A percentile compares a stretch with the other conserved stretches of the same genome.
phyloP scores from a whole-genome alignment of 1,284 basidiomycete genomes.

The Fomes fomentarius region DNA sequence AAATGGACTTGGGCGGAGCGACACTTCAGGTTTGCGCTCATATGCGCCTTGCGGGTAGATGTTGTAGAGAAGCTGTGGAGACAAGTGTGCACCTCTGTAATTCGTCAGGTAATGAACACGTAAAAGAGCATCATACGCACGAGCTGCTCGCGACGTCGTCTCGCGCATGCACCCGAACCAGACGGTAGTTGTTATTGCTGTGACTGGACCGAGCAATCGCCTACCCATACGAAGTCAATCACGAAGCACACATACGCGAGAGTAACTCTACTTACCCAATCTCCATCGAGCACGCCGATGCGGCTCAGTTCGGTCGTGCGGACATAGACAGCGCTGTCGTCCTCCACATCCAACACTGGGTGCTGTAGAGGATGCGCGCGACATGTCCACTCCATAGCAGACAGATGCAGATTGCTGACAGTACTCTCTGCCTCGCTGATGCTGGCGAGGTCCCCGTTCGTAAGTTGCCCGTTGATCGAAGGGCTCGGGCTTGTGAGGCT shows the following conservation, averaged over 20 bases:
- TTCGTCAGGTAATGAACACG: background rate
- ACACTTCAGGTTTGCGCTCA: constrained; percentile 33
- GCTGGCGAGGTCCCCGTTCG: constrained; percentile 12
- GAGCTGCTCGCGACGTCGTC: constrained; percentile 44
- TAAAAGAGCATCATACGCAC: constrained; percentile 28
- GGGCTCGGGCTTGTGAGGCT: constrained; percentile 7
- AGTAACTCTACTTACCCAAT: constrained; percentile 70
- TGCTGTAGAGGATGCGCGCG: constrained; percentile 35
- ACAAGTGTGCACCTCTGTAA: constrained; percentile 35
- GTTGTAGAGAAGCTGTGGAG: constrained; percentile 65
- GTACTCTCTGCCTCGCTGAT: background rate
- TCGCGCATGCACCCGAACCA: constrained; percentile 61
- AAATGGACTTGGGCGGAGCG: constrained; percentile 54
- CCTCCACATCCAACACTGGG: constrained; percentile 35
- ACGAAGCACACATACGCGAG: too few species aligned
- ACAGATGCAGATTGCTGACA: constrained; percentile 7
- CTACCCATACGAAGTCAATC: constrained; percentile 8
- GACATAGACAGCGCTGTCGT: constrained; percentile 28
- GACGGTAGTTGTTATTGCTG: constrained; percentile 35
- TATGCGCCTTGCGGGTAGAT: constrained; percentile 36
- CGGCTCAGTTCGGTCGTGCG: constrained; percentile 26
- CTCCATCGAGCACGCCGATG: constrained; percentile 28
- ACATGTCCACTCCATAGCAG: constrained; percentile 17
- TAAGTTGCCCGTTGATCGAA: constrained; percentile 4
- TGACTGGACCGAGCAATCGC: constrained; percentile 16